These are phyloP conservation scores for Purpureocillium takamizusanense DNA, from an alignment of 2,329 filamentous ascomycete genomes.

Conservation along the genomic window DNA sequence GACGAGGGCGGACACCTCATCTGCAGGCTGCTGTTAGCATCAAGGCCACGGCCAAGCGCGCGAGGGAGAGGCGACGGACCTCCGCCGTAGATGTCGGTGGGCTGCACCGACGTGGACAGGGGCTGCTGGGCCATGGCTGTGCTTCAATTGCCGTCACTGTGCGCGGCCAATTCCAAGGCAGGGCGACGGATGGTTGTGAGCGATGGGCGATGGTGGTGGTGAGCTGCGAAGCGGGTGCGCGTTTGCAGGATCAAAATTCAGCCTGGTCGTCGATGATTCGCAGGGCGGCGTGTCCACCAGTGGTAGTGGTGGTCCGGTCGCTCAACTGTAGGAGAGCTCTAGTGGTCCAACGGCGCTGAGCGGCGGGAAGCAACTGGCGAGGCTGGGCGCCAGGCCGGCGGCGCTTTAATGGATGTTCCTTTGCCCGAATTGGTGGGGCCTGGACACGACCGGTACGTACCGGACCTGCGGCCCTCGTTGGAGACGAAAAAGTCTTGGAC, in stretches of 20 bases:
- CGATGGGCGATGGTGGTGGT: too few species aligned
- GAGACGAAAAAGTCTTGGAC: constrained; percentile 1
- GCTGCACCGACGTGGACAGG: constrained; percentile 45
- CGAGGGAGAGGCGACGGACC: constrained; percentile 28
- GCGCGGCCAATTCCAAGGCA: not conserved
- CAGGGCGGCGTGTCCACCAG: too few species aligned
- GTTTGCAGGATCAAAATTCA: constrained; percentile 2
- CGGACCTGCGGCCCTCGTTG: too few species aligned
- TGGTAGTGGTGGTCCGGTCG: too few species aligned
- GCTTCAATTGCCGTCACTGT: constrained; percentile 3
- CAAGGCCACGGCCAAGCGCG: constrained; percentile 5
- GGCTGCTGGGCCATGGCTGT: constrained; percentile 46
- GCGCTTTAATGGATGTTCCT: too few species aligned
- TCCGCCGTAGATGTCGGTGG: constrained; percentile 56
- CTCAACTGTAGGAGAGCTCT: too few species aligned
- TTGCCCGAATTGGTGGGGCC: too few species aligned
- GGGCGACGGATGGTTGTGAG: constrained; percentile 5
- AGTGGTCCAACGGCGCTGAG: not conserved
- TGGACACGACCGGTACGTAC: too few species aligned
- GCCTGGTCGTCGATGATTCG: constrained; percentile 1
- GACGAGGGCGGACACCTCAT: constrained; percentile 94
- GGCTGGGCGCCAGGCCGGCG: not conserved
- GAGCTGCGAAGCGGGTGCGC: not conserved
- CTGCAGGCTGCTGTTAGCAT: constrained; percentile 34
- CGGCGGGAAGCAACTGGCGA: not conserved